Base-by-base conservation (phyloP, 805 yeast genomes). In the Saccharomycopsis fibuligera region DNA sequence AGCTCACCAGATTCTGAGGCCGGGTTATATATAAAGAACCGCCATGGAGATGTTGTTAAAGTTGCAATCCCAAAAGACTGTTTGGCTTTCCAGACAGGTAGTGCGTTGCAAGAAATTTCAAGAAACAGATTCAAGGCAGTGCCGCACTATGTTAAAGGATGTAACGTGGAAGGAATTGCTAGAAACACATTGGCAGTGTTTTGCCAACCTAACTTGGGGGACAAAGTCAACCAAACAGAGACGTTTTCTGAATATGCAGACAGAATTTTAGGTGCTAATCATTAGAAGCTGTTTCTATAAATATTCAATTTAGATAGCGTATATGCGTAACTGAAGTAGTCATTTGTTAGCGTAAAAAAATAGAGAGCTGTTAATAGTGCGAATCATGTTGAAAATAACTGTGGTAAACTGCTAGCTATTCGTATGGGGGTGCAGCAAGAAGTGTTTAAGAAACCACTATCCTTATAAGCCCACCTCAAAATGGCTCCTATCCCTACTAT, bases 101-200 rank as follows among this genome's bases (percentile, higher is more conserved):
- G 76, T 5, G 76, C 82, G 1, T 62, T 79, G 25, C 72, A 77
- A 55, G 76, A 70, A 43, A 70, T 78, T 16, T 72, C 80, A 1
- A 53, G 60, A n/a, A 69, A 69, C 17, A 61, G 62, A 25, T 76
- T 79, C 60, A 74, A 69, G 56, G 83, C 82, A 2, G 83, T 79
- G 22, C 75, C 81, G 2, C 83, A 79, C 57, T 72, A 67, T 47
- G 83, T 78, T 16, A 68, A 65, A 51, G 79, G 78, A 2, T 63
- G 75, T 29, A 25, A 51, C 8, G 27, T 59, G 39, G 60, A 68
- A 21, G 47, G 54, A 3, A 60, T 75, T 24, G 68, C 75, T 17
- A 62, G 84, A 47, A 78, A 75, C 54, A 78, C 84, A 0, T 61
- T 78, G 50, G 83, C 85, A 1, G 79, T 79, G 5, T 79, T 79